Evolutionary conservation across 208 protist species (phyloP).

Genomic region (Trypanosoma boissoni): DNA sequence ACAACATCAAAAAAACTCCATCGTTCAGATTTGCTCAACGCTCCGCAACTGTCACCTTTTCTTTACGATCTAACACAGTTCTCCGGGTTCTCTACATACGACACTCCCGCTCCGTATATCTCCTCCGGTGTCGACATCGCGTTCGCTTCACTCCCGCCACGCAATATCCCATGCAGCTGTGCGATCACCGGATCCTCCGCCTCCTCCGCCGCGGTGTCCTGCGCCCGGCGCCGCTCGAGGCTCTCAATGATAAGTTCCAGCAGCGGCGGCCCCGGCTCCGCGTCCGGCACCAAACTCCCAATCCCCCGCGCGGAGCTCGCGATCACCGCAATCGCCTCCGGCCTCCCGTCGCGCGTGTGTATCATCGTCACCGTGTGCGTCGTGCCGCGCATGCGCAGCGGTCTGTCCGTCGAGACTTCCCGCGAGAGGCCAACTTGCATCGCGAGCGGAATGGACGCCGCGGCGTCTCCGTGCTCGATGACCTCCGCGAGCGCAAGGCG

Average conservation of each 20-base stretch:
- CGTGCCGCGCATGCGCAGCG: neutral
- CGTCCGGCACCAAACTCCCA: neutral
- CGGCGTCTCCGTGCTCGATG: neutral
- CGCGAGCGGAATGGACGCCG: slow-evolving; percentile 1
- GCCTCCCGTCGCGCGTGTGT: neutral
- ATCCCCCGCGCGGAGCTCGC: neutral
- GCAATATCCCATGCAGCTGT: slow-evolving; percentile 1
- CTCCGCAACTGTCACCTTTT: too few relatives aligned
- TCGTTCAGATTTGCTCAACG: too few relatives aligned
- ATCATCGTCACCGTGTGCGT: neutral
- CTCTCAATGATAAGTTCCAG: slow-evolving; percentile 7
- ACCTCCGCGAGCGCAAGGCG: neutral
- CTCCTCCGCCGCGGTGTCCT: neutral
- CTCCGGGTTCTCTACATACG: slow-evolving; percentile 7
- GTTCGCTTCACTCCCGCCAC: neutral
- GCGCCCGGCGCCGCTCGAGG: neutral
- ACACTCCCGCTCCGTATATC: slow-evolving; percentile 10
- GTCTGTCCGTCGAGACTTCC: slow-evolving; percentile 1
- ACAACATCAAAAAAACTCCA: too few relatives aligned
- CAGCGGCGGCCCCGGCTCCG: slow-evolving; percentile 1
- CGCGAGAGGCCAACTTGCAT: neutral
- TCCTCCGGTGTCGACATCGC: neutral
- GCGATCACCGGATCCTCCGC: neutral
- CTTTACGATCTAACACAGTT: neutral
- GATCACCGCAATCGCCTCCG: neutral